A percentile compares a stretch with the other conserved stretches of the same genome.
Conservation (phyloP, 2,329 filamentous ascomycete species). For the Colletotrichum theobromicola region DNA sequence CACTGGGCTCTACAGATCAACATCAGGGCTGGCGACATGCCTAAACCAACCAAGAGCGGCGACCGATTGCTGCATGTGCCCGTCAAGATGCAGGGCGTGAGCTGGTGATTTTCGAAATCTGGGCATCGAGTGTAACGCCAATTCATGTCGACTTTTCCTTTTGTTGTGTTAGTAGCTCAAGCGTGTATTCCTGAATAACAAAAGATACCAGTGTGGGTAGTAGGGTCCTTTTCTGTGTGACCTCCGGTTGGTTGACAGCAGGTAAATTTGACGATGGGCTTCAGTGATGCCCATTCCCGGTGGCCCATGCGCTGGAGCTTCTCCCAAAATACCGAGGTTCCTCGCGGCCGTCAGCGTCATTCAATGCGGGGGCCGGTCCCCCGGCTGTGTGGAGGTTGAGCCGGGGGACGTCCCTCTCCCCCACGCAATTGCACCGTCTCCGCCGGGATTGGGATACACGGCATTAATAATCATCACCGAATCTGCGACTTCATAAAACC, state of each 20-base stretch:
- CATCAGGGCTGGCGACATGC: conserved; percentile 52
- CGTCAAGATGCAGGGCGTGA: conserved; percentile 41
- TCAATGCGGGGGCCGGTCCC: conserved; percentile 6
- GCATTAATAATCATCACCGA: background rate
- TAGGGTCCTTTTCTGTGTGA: background rate
- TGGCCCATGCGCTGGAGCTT: background rate
- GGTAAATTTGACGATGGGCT: background rate
- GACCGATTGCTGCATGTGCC: conserved; percentile 42
- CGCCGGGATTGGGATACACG: background rate
- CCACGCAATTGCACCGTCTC: background rate
- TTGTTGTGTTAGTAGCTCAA: background rate
- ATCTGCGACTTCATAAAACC: background rate
- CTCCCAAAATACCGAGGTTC: conserved; percentile 13
- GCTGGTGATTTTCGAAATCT: conserved; percentile 49
- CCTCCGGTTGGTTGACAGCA: background rate
- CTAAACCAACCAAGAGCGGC: conserved; percentile 32
- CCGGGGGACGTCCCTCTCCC: background rate
- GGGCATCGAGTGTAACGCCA: background rate
- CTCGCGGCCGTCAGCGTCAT: conserved; percentile 5
- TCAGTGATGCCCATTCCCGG: background rate
- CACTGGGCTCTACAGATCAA: conserved; percentile 59
- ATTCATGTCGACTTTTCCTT: background rate
- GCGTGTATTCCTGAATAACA: background rate
- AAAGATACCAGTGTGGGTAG: background rate
- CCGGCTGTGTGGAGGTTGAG: conserved; percentile 7